These are phyloP conservation scores for Exutisphaerella laricina DNA, from an alignment of 2,329 filamentous ascomycete species.

Conservation along the genomic window DNA sequence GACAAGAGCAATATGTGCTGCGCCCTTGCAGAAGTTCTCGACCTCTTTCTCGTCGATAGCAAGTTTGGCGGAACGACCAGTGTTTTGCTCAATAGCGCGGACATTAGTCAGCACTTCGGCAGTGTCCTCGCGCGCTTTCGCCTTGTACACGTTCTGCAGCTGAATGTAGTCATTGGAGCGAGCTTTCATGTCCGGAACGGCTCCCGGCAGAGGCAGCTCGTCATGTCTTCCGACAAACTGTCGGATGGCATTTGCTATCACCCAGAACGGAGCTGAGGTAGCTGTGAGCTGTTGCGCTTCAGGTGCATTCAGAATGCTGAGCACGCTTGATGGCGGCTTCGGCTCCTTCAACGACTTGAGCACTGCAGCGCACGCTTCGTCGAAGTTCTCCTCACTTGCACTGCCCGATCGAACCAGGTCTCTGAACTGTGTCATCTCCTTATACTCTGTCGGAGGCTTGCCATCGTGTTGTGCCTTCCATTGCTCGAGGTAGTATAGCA, in stretches of 20 bases:
- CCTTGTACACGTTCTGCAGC: constrained; percentile 89
- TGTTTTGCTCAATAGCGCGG: constrained; percentile 48
- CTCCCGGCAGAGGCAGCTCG: constrained; percentile 75
- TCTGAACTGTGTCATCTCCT: constrained; percentile 80
- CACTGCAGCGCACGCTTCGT: constrained; percentile 82
- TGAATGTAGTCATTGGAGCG: constrained; percentile 83
- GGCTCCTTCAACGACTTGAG: constrained; percentile 75
- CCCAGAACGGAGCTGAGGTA: constrained; percentile 69
- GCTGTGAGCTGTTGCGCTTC: constrained; percentile 47
- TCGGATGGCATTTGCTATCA: constrained; percentile 74
- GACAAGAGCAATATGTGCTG: constrained; percentile 84
- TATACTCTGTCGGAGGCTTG: constrained; percentile 64
- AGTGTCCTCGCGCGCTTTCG: constrained; percentile 72
- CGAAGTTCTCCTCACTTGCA: constrained; percentile 78
- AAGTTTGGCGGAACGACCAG: constrained; percentile 38
- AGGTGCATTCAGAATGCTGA: constrained; percentile 70
- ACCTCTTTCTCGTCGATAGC: constrained; percentile 66
- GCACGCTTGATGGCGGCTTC: constrained; percentile 62
- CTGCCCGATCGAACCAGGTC: constrained; percentile 72
- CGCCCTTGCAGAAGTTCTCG: constrained; percentile 92
- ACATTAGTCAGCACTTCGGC: constrained; percentile 66
- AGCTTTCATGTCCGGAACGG: constrained; percentile 96
- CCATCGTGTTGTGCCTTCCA: constrained; percentile 73
- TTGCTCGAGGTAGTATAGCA: constrained; percentile 72
- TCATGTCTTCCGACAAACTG: constrained; percentile 68